These are phyloP conservation scores for Tephrocybe sp. DNA, from an alignment of 768 basidiomycete genomes.

Conservation along the genomic window DNA sequence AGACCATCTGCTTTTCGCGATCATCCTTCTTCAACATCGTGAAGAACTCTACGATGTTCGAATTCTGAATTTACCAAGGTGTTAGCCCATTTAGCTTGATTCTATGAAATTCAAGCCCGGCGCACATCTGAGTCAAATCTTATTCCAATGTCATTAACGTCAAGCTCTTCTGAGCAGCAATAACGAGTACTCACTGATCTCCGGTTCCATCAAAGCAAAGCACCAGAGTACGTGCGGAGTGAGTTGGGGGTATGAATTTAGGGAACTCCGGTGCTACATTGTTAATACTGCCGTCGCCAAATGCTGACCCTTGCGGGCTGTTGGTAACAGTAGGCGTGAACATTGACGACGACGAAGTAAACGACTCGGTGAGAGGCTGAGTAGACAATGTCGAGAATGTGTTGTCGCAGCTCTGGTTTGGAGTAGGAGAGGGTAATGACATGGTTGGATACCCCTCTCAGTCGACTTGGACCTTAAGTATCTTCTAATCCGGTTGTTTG, in stretches of 20 bases:
- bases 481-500: too few relatives aligned
- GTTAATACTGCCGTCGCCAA: too few relatives aligned
- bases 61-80: constrained; percentile 32
- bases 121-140: constrained; percentile 41
- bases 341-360: too few relatives aligned
- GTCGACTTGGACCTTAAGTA: too few relatives aligned
- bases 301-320: background rate
- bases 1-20: constrained; percentile 46
- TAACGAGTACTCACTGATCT: constrained; percentile 31
- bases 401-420: too few relatives aligned
- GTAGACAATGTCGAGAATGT: background rate
- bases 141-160: background rate
- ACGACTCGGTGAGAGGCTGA: too few relatives aligned
- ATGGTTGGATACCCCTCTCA: too few relatives aligned
- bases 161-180: background rate
- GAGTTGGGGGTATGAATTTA: constrained; percentile 24
- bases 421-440: too few relatives aligned
- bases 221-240: constrained; percentile 46
- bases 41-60: constrained; percentile 51
- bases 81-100: background rate
- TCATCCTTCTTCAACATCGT: constrained; percentile 52
- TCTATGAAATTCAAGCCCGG: background rate
- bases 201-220: constrained; percentile 70
- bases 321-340: background rate
- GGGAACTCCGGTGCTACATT: background rate